Conservation (phyloP, 2,329 filamentous ascomycete species). For the Talaromyces sp. region DNA sequence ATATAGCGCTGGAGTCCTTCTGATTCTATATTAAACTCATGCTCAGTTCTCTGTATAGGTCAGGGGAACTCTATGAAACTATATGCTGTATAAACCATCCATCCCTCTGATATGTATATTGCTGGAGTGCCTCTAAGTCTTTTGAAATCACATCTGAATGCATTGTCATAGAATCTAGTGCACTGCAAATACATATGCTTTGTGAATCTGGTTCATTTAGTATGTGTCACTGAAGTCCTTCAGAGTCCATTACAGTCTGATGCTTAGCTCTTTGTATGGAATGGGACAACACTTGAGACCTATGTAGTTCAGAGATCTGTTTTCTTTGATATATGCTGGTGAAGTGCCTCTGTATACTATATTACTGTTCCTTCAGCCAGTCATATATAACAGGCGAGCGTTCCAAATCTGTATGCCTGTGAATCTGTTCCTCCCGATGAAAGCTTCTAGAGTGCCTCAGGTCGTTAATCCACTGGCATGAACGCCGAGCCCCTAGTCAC, state of each 20-base stretch:
- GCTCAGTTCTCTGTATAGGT: not conserved
- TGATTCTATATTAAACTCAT: not conserved
- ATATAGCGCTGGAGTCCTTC: not conserved
- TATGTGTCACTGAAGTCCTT: no score
- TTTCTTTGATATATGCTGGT: not conserved
- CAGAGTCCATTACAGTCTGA: no score
- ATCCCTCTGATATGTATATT: no score
- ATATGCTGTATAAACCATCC: not conserved
- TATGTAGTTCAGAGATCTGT: not conserved
- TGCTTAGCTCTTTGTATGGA: no score
- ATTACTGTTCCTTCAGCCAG: not conserved
- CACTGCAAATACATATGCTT: no score
- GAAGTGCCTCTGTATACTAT: no score
- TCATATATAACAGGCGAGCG: not conserved
- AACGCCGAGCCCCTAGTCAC: not conserved
- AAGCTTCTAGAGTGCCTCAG: not conserved
- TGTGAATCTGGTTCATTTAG: no score
- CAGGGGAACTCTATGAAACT: not conserved
- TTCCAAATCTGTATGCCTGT: not conserved
- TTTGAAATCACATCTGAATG: no score
- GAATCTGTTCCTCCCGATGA: not conserved
- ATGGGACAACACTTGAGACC: no score
- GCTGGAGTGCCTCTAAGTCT: no score
- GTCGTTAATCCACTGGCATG: not conserved
- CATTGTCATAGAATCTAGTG: no score